phyloP scores from a whole-genome alignment of 768 basidiomycete species.

The Calocera cornea region DNA sequence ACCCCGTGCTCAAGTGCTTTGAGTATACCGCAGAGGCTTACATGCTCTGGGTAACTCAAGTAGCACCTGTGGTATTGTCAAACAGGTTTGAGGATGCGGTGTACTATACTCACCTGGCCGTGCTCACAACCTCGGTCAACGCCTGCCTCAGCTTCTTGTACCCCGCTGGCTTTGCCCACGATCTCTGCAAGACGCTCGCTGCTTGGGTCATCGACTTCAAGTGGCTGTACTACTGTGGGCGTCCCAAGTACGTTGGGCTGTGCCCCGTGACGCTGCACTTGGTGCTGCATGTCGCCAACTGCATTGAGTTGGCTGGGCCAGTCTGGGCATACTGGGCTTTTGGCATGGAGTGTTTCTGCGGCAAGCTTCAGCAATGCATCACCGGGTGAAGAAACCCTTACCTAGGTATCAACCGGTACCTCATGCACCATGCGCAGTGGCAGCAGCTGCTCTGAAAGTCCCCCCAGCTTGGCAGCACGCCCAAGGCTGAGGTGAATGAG shows the following conservation, averaged over 20 bases:
- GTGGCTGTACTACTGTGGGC: background rate
- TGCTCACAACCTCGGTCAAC: too few relatives aligned
- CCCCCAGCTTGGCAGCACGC: too few relatives aligned
- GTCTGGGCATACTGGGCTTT: slow-evolving; percentile 28
- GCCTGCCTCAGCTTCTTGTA: too few relatives aligned
- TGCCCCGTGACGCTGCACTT: slow-evolving; percentile 27
- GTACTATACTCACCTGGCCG: too few relatives aligned
- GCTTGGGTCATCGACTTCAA: slow-evolving; percentile 24
- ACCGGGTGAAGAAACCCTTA: slow-evolving; percentile 21
- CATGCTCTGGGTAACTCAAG: slow-evolving; percentile 30
- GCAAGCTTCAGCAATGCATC: slow-evolving; percentile 13
- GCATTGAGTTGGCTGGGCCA: slow-evolving; percentile 25
- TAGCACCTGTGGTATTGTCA: too few relatives aligned
- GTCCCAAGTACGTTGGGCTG: background rate
- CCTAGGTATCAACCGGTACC: slow-evolving; percentile 19
- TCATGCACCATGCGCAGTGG: background rate
- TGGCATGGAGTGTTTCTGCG: slow-evolving; percentile 25
- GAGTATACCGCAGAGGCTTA: slow-evolving; percentile 29
- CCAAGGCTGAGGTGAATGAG: background rate
- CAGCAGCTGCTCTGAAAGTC: background rate
- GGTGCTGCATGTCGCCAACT: too few relatives aligned
- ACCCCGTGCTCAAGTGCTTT: background rate
- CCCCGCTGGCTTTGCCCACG: background rate
- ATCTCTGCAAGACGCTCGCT: background rate
- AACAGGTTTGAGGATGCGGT: too few relatives aligned